These are phyloP conservation scores for Gracilaria gracilis DNA, from an alignment of 23 red algal genomes.

Conservation along the genomic window DNA sequence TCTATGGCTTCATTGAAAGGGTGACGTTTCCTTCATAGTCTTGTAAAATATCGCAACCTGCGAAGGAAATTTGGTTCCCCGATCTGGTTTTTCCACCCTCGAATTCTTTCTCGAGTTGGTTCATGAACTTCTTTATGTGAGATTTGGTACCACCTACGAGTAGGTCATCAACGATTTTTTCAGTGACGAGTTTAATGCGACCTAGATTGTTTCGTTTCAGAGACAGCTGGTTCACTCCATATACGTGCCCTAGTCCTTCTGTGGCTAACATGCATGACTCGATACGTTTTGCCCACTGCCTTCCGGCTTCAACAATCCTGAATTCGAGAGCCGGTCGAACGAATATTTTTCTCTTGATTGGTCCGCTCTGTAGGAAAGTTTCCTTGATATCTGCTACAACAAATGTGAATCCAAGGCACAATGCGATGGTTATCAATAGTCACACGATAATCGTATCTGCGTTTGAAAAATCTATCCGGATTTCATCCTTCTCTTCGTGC, in stretches of 20 bases:
- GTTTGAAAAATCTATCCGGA: slow-evolving; percentile 14
- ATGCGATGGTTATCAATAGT: neutral
- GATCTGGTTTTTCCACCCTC: neutral
- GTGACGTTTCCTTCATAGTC: neutral
- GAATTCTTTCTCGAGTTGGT: neutral
- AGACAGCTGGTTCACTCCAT: neutral
- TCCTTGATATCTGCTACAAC: slow-evolving; percentile 9
- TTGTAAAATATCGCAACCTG: slow-evolving; percentile 27
- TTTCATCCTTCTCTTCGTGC: slow-evolving; percentile 13
- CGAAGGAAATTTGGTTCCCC: neutral
- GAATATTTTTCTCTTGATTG: neutral
- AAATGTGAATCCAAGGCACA: neutral
- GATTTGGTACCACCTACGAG: neutral
- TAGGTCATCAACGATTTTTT: slow-evolving; percentile 35
- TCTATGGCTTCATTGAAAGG: slow-evolving; percentile 24
- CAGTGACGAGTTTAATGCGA: slow-evolving; percentile 12
- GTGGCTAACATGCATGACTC: slow-evolving; percentile 18
- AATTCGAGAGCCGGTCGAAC: slow-evolving; percentile 12
- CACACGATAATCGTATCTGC: slow-evolving; percentile 14
- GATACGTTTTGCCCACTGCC: slow-evolving; percentile 1
- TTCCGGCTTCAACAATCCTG: slow-evolving; percentile 28
- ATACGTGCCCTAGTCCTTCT: neutral
- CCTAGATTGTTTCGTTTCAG: neutral
- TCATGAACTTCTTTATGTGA: neutral
- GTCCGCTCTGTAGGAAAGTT: slow-evolving; percentile 20